Base-by-base conservation (phyloP, 495 filamentous ascomycete genomes). In the Penicillium fimorum region DNA sequence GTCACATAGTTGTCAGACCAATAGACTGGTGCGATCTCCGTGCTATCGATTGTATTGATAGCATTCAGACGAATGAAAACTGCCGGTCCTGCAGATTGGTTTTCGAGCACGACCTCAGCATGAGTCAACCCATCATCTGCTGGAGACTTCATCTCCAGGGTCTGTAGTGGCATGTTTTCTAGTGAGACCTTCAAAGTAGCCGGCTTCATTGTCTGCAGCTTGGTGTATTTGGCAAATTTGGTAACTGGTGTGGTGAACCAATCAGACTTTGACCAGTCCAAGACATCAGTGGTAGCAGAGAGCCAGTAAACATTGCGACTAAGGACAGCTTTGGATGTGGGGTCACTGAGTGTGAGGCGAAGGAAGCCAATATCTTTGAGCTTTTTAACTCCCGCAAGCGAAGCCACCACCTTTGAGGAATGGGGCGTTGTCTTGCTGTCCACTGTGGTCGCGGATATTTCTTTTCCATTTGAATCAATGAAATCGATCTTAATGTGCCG, bases 261-360 rank as follows among this genome's bases (percentile, higher is more conserved):
- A 1, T 71, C 78, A 8, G 84, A 83, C 0, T 76, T 67, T 0
- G 73, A 70, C 83, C 83, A 86, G 35, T 82, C 71, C 11, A 87
- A 60, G 5, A 66, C 70, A 54, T 87, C 84, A 0, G 70, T 49
- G 2, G 69, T 62, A 8, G 68, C 64, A 9, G 81, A 59, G 0
- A 87, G 58, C 85, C 85, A 87, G 70, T 87, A 88, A 0, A 85
- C 79, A 54, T 85, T 86, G 1, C 83, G 73, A 55, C 82, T 85
- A 1, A 86, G 56, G 5, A 70, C 54, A 0, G 47, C 13, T 9
- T 52, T 64, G 0, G 27, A 40, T 0, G 50, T 51, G 0, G 32
- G 5, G 24, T 74, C 68, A 6, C 63, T 65, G 0, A 87, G 71
- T 0, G 78, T 53, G 1, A 87, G 64, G 9, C 76, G 70, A 18